Conservation (phyloP, 371 early-diverging fungal species). For the Syncephalastrum racemosum region DNA sequence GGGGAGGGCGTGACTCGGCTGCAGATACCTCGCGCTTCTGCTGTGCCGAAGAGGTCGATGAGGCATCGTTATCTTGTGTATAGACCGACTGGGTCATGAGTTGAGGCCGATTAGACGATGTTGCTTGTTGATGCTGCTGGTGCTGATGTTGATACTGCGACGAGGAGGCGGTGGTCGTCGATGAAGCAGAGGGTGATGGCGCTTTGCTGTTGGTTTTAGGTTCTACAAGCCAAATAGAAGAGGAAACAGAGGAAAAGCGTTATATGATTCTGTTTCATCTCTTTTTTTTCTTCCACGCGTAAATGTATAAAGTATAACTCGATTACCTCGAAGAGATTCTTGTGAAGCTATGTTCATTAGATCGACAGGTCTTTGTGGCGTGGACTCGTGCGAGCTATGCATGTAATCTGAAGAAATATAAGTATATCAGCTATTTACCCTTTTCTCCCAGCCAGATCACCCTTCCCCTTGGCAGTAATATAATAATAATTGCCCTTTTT, state of each 20-base stretch:
- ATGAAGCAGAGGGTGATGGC: slow-evolving; percentile 1
- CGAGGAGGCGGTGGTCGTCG: slow-evolving; percentile 2
- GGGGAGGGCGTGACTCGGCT: background rate
- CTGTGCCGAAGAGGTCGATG: background rate
- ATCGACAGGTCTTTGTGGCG: no score
- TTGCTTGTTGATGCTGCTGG: no score
- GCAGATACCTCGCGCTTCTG: background rate
- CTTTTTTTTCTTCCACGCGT: background rate
- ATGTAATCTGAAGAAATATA: no score
- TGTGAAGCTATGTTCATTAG: no score
- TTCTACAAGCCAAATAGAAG: background rate
- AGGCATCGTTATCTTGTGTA: slow-evolving; percentile 6
- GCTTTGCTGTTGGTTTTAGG: slow-evolving; percentile 4
- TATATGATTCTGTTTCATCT: background rate
- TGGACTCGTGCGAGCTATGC: no score
- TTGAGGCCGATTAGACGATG: slow-evolving; percentile 2
- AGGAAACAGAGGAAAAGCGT: background rate
- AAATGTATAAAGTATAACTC: background rate
- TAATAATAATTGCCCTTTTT: no score
- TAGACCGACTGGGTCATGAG: slow-evolving; percentile 9
- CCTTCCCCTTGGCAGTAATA: no score
- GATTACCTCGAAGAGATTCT: background rate
- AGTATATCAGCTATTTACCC: background rate
- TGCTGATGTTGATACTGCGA: no score
- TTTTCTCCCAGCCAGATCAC: background rate